These are phyloP conservation scores for Chytriomyces sp. DNA, from an alignment of 192 early-diverging fungal genomes.

Conservation along the genomic window DNA sequence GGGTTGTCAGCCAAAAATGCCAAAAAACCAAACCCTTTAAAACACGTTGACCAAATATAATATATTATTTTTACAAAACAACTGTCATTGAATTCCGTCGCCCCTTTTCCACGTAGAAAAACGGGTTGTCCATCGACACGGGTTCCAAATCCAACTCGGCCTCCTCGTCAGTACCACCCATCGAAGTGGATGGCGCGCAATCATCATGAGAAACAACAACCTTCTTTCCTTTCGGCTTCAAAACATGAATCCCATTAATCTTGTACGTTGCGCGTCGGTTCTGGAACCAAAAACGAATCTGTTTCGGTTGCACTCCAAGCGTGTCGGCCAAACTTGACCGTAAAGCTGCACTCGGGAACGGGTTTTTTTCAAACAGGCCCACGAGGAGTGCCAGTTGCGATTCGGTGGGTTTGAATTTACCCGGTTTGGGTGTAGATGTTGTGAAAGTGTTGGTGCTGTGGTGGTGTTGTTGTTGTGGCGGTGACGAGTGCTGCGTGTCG, in stretches of 20 bases:
- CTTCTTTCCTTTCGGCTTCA: not conserved
- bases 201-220: no score
- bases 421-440: not conserved
- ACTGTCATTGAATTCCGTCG: not conserved
- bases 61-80: not conserved
- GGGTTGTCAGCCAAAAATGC: no score
- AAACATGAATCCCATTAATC: not conserved
- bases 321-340: slow-evolving; percentile 1
- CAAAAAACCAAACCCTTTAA: no score
- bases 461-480: no score
- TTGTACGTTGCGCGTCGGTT: slow-evolving; percentile 3
- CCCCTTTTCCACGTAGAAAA: not conserved
- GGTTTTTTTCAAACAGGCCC: slow-evolving; percentile 15
- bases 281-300: slow-evolving; percentile 26
- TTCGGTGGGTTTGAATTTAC: slow-evolving; percentile 26
- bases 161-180: not conserved
- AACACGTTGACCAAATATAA: not conserved
- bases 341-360: slow-evolving; percentile 16
- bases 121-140: not conserved
- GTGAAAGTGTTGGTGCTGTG: no score
- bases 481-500: no score
- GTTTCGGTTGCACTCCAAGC: slow-evolving; percentile 8
- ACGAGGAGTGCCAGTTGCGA: not conserved
- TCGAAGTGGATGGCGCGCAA: no score
- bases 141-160: not conserved